These are phyloP conservation scores for Aureococcus anophagefferens DNA, from an alignment of 108 stramenopile species.

Conservation along the genomic window DNA sequence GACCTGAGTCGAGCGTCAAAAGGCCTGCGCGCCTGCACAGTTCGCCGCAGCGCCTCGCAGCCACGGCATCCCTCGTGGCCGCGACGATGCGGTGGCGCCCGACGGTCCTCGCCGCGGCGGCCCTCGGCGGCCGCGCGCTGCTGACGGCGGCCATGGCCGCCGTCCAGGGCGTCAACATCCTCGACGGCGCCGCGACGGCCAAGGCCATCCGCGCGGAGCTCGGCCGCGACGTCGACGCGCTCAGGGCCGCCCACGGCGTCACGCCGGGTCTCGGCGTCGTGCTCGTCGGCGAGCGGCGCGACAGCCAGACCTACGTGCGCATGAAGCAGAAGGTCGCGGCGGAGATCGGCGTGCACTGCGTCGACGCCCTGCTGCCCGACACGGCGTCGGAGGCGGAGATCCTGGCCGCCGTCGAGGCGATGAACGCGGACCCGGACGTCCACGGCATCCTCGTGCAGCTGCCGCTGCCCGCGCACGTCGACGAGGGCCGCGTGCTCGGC, in stretches of 20 bases:
- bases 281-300: conserved; percentile 45
- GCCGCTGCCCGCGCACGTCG: conserved; percentile 44
- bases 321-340: conserved; percentile 54
- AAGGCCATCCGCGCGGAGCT: conserved; percentile 18
- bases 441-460: conserved; percentile 64
- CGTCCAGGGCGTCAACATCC: neutral
- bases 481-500: conserved; percentile 39
- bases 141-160: too few species aligned
- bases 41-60: too few species aligned
- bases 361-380: neutral
- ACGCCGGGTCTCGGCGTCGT: conserved; percentile 40
- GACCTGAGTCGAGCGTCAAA: too few species aligned
- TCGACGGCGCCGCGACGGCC: conserved; percentile 27
- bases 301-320: conserved; percentile 48
- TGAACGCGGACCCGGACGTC: conserved; percentile 36
- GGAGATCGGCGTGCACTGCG: conserved; percentile 7
- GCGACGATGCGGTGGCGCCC: too few species aligned
- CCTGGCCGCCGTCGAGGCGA: conserved; percentile 18
- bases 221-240: conserved; percentile 1
- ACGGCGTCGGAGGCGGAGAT: conserved; percentile 41
- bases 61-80: too few species aligned
- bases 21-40: too few species aligned
- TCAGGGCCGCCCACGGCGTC: conserved; percentile 1
- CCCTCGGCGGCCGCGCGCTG: too few species aligned
- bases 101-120: too few species aligned